These are phyloP conservation scores for Solanum chacoense DNA, from an alignment of 305 asterid species.

Conservation along the genomic window DNA sequence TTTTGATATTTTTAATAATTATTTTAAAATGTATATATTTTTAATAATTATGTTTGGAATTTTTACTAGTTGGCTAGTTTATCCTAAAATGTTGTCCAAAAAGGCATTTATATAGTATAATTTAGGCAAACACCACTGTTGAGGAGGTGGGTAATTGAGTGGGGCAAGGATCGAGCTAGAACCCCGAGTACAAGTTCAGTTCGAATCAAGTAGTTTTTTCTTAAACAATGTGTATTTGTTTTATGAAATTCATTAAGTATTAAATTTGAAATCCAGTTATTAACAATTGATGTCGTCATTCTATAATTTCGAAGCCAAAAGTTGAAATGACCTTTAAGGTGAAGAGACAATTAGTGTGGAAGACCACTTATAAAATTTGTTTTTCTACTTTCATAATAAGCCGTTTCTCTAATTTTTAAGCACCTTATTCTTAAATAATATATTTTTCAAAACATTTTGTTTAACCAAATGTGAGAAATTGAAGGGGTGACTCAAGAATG, in stretches of 20 bases:
- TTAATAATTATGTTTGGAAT: too few relatives aligned
- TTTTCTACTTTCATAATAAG: not conserved
- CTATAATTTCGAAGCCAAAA: not conserved
- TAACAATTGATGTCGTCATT: not conserved
- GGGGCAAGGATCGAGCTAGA: not conserved
- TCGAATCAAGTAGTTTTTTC: not conserved
- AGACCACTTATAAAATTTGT: not conserved
- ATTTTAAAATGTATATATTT: too few relatives aligned
- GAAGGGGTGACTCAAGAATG: not conserved
- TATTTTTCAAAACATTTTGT: not conserved
- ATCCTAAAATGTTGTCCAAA: not conserved
- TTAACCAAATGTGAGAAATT: not conserved
- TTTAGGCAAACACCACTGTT: not conserved
- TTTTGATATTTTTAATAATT: too few relatives aligned
- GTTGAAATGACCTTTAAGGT: not conserved
- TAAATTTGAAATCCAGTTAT: not conserved
- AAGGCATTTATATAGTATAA: not conserved
- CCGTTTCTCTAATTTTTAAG: not conserved
- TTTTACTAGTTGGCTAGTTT: too few relatives aligned
- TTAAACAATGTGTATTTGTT: not conserved
- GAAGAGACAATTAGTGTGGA: not conserved
- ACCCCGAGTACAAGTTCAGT: not conserved
- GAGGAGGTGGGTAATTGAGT: not conserved
- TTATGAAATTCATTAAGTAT: not conserved
- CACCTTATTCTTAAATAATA: not conserved